These are phyloP conservation scores for Papiliotrema fonsecae DNA, from an alignment of 1,284 basidiomycete species.

Conservation along the genomic window DNA sequence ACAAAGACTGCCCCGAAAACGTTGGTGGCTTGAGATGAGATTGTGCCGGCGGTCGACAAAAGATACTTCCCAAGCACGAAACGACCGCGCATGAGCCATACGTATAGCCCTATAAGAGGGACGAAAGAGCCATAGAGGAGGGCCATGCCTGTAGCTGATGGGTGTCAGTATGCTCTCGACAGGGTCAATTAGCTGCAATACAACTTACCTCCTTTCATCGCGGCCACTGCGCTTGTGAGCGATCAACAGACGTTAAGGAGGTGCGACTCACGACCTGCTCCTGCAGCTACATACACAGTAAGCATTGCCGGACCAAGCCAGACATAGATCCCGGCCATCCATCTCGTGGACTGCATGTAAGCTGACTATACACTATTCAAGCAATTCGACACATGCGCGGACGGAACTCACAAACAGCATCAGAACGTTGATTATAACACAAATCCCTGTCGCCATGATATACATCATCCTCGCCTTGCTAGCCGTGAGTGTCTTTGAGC, in stretches of 20 bases:
- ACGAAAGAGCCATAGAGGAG: background rate
- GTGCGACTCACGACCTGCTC: background rate
- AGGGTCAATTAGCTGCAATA: background rate
- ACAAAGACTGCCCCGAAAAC: background rate
- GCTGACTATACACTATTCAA: background rate
- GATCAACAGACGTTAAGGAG: background rate
- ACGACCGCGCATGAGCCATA: background rate
- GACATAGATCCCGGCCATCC: background rate
- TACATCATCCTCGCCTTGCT: background rate
- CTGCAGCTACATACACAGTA: background rate
- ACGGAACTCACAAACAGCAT: background rate
- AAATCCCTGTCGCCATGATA: background rate
- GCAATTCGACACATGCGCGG: background rate
- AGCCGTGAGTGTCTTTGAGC: background rate
- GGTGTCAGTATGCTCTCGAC: background rate
- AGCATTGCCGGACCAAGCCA: conserved; percentile 4
- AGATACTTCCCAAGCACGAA: background rate
- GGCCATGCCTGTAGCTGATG: background rate
- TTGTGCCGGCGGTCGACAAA: background rate
- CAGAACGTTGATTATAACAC: background rate
- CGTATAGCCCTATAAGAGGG: background rate
- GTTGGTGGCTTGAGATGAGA: background rate
- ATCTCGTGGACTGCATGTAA: background rate
- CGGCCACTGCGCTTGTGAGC: background rate
- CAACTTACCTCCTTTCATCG: background rate